phyloP scores from a whole-genome alignment of 176 grass and related monocot species.

The Puya raimondii region DNA sequence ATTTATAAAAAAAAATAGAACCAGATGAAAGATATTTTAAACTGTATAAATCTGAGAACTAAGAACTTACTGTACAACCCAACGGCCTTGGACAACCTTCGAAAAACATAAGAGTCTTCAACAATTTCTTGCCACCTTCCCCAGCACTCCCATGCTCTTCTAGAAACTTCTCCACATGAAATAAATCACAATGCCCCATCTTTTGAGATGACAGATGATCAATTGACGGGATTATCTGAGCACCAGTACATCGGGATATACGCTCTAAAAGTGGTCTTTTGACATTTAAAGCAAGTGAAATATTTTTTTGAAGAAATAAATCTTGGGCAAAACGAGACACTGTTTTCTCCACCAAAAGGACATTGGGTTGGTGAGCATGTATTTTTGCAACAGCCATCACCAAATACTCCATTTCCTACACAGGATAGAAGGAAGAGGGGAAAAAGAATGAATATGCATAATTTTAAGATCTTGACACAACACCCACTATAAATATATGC shows the following conservation, averaged over 20 bases:
- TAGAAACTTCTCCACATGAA: constrained; percentile 91
- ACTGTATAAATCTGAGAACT: neutral
- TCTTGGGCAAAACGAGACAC: constrained; percentile 92
- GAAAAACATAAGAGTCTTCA: constrained; percentile 98
- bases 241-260: constrained; percentile 88
- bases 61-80: constrained; percentile 89
- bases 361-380: constrained; percentile 80
- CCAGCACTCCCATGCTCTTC: constrained; percentile 82
- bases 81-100: constrained; percentile 90
- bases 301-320: constrained; percentile 75
- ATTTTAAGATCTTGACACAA: neutral
- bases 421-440: constrained; percentile 18
- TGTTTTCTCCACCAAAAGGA: constrained; percentile 92
- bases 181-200: constrained; percentile 80
- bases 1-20: too few relatives aligned
- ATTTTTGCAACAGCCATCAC: constrained; percentile 98
- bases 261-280: constrained; percentile 87
- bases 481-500: too few relatives aligned
- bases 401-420: constrained; percentile 93
- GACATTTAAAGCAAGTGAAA: constrained; percentile 93
- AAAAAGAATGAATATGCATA: constrained; percentile 14
- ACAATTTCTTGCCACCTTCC: constrained; percentile 61
- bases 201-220: constrained; percentile 84
- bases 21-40: neutral
- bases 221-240: constrained; percentile 85